A percentile compares a stretch with the other conserved stretches of the same genome.
These are phyloP conservation scores for Fonsecaea pedrosoi DNA, from an alignment of 2,329 filamentous ascomycete species.

Conservation along the genomic window DNA sequence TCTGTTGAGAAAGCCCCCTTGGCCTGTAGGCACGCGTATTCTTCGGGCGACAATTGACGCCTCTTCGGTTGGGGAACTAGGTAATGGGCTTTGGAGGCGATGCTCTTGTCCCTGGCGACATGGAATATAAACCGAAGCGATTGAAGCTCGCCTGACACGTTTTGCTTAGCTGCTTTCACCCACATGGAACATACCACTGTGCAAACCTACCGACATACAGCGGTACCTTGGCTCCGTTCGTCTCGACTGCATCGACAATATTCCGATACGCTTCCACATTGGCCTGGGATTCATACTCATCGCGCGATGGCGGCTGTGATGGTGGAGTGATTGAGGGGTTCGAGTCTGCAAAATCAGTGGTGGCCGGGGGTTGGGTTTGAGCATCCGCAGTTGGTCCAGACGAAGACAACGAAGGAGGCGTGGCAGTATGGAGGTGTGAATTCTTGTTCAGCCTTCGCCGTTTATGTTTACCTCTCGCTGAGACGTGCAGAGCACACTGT, in stretches of 20 bases:
- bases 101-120: constrained; percentile 18
- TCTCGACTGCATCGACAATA: constrained; percentile 18
- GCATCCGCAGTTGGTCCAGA: constrained; percentile 1
- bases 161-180: background rate
- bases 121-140: constrained; percentile 27
- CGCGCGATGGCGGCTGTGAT: constrained; percentile 4
- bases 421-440: background rate
- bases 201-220: constrained; percentile 18
- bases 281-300: constrained; percentile 19
- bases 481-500: constrained; percentile 37
- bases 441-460: constrained; percentile 16
- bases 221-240: constrained; percentile 7
- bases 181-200: background rate
- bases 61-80: constrained; percentile 18
- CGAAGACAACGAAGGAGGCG: background rate
- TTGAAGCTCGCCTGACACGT: constrained; percentile 22
- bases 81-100: constrained; percentile 22
- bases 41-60: constrained; percentile 15
- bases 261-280: constrained; percentile 19
- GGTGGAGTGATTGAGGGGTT: background rate
- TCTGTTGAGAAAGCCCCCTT: constrained; percentile 21
- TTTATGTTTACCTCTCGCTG: constrained; percentile 25
- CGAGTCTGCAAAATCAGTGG: background rate
- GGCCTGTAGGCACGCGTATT: constrained; percentile 20
- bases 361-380: background rate